Evolutionary conservation across 345 rosid species (phyloP), one percentile per base, ranked within the genome.

Genomic region (Raphanus raphanistrum): DNA sequence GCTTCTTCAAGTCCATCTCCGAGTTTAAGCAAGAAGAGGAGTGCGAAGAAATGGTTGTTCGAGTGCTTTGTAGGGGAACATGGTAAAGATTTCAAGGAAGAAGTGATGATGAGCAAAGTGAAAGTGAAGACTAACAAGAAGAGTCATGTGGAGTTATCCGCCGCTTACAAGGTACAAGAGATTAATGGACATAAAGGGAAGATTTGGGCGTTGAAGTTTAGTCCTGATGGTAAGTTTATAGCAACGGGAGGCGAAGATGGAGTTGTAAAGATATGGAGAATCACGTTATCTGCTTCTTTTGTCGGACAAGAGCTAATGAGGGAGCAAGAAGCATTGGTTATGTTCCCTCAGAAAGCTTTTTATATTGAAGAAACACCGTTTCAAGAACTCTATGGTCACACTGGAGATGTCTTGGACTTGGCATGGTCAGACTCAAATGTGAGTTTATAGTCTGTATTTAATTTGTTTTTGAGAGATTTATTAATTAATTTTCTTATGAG

Each of bases 161-260:
- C 89, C 54, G 68, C 87, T 66, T 89, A 76, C 57, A 67, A 54
- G 27, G 82, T 79, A 41, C 96, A 92, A 79, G 89, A 92, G 76
- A 82, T 94, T 75, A 81, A 78, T 75, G 99, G 92, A 75, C 99
- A 92, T 75, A 85, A 76, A 0, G 92, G 99, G 71, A 77, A 62
- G 70, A 90, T 92, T 78, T 84, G 88, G 89, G 41, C 87, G 8
- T 82, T 94, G 82, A 94, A 92, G 89, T 94, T 92, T 71, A 94
- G 97, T 63, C 88, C 97, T n/a, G 90, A 88, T 74, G 97, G 98
- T 10, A 84, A 76, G 66, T 92, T 72, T 62, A 79, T 94, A 77
- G 98, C 97, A 1, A 94, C 86, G 0, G 98, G 96, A 35, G 99
- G 99, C 3, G 92, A 86, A 78, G 99, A 92, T 79, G 92, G 96